Conservation (phyloP, 768 basidiomycete genomes). For the Sporobolomyces pararoseus region DNA sequence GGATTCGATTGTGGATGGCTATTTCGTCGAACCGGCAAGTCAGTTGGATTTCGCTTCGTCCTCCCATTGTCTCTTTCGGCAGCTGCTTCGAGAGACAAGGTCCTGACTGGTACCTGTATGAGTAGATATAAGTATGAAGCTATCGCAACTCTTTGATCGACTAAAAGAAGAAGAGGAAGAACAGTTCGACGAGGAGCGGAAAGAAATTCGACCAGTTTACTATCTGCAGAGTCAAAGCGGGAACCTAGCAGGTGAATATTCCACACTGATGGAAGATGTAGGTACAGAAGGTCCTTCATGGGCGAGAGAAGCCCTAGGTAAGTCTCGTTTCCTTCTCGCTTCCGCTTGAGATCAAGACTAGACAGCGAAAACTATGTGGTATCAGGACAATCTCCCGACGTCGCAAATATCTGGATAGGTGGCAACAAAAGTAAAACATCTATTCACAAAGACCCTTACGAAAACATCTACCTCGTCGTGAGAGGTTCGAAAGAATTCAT, state of each 20-base stretch:
- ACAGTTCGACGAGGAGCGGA: background rate
- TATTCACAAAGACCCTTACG: conserved; percentile 85
- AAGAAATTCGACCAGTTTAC: conserved; percentile 50
- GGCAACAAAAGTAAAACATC: conserved; percentile 71
- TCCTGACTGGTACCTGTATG: background rate
- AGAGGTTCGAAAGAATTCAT: conserved; percentile 81
- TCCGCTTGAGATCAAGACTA: background rate
- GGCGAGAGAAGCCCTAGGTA: conserved; percentile 75
- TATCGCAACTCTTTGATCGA: background rate
- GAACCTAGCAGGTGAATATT: conserved; percentile 72
- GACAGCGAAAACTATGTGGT: too few species aligned
- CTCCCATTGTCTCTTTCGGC: background rate
- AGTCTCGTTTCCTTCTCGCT: conserved; percentile 35
- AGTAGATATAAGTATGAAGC: conserved; percentile 19
- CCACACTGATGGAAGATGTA: conserved; percentile 66
- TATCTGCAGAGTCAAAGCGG: conserved; percentile 93
- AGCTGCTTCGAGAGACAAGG: too few species aligned
- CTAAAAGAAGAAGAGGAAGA: conserved; percentile 2
- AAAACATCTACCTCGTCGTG: conserved; percentile 86
- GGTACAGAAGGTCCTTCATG: conserved; percentile 62
- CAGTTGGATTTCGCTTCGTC: background rate
- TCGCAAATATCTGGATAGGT: conserved; percentile 91
- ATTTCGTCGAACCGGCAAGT: conserved; percentile 40
- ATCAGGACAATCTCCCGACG: conserved; percentile 65
- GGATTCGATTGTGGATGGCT: conserved; percentile 36